Percentiles rank a stretch among this genome's conserved stretches.
These are phyloP conservation scores for Pyrenochaeta sp. DNA, from an alignment of 2,329 filamentous ascomycete genomes.

Conservation along the genomic window DNA sequence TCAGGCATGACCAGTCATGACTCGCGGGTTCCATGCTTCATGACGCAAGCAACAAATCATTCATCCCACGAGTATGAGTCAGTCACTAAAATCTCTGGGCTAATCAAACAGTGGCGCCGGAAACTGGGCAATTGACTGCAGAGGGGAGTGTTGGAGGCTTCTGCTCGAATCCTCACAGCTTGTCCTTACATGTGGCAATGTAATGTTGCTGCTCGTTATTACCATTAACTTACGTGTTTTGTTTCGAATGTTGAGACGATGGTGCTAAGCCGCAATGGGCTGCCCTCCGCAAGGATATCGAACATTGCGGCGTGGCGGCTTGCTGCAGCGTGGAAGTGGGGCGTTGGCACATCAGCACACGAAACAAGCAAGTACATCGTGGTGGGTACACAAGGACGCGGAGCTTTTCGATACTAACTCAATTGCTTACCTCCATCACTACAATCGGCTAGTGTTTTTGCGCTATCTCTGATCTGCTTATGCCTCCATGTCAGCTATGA, in stretches of 20 bases:
- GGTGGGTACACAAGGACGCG: background rate
- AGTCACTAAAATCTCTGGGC: background rate
- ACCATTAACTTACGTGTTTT: background rate
- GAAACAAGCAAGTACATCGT: conserved; percentile 1
- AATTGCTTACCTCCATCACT: background rate
- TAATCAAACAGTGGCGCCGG: background rate
- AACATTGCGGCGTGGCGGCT: background rate
- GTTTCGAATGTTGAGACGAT: conserved; percentile 1
- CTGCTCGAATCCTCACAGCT: background rate
- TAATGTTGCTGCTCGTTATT: background rate
- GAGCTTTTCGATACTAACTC: background rate
- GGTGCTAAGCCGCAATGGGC: background rate
- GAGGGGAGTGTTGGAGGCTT: background rate
- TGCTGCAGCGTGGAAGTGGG: background rate
- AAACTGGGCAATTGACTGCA: conserved; percentile 1
- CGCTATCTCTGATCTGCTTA: background rate
- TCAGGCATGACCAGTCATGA: background rate
- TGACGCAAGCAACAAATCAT: conserved; percentile 1
- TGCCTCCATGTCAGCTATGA: background rate
- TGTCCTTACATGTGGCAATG: background rate
- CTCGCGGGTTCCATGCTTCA: background rate
- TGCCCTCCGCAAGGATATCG: background rate
- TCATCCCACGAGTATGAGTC: background rate
- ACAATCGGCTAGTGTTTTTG: background rate
- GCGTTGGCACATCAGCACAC: background rate